A percentile compares a stretch with the other conserved stretches of the same genome.
These are phyloP conservation scores for Boletus coccyginus DNA, from an alignment of 768 basidiomycete genomes.

Conservation along the genomic window DNA sequence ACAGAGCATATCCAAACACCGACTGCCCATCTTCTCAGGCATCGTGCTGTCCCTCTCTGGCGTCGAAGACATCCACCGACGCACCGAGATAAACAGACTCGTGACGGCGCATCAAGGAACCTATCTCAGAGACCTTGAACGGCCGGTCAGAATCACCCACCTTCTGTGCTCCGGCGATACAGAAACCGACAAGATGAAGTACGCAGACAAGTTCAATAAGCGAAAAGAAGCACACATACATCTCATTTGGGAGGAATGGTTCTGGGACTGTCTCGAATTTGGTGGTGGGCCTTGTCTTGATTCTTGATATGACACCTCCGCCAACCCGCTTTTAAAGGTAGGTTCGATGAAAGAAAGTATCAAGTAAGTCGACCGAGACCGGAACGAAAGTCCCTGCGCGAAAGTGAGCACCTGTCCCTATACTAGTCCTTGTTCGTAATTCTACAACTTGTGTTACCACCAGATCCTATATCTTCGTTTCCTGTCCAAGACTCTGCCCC, in stretches of 20 bases:
- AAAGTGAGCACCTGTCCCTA: slow-evolving; percentile 14
- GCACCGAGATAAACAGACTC: slow-evolving; percentile 61
- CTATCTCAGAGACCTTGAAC: slow-evolving; percentile 74
- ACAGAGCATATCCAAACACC: slow-evolving; percentile 58
- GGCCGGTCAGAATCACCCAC: slow-evolving; percentile 81
- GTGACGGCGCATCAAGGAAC: slow-evolving; percentile 60
- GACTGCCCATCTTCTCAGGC: slow-evolving; percentile 70
- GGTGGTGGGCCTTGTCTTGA: slow-evolving; percentile 44
- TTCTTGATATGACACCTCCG: not conserved
- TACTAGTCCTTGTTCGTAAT: not conserved
- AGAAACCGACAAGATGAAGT: slow-evolving; percentile 73
- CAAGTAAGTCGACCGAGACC: slow-evolving; percentile 59
- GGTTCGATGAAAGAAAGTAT: slow-evolving; percentile 64
- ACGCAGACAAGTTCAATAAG: slow-evolving; percentile 71
- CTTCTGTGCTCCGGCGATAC: slow-evolving; percentile 70
- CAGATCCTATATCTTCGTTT: slow-evolving; percentile 12
- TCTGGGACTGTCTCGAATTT: slow-evolving; percentile 86
- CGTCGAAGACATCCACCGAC: slow-evolving; percentile 56
- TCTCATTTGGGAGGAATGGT: slow-evolving; percentile 95
- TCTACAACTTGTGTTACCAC: not conserved
- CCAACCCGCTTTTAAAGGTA: slow-evolving; percentile 36
- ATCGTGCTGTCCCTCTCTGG: slow-evolving; percentile 76
- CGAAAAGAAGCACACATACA: slow-evolving; percentile 70
- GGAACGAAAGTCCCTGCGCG: slow-evolving; percentile 40
- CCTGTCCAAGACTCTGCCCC: slow-evolving; percentile 15